Percentiles rank a stretch among this genome's conserved stretches.
Evolutionary conservation across 352 stramenopile species (phyloP).

Genomic region (Pythium chondricola): DNA sequence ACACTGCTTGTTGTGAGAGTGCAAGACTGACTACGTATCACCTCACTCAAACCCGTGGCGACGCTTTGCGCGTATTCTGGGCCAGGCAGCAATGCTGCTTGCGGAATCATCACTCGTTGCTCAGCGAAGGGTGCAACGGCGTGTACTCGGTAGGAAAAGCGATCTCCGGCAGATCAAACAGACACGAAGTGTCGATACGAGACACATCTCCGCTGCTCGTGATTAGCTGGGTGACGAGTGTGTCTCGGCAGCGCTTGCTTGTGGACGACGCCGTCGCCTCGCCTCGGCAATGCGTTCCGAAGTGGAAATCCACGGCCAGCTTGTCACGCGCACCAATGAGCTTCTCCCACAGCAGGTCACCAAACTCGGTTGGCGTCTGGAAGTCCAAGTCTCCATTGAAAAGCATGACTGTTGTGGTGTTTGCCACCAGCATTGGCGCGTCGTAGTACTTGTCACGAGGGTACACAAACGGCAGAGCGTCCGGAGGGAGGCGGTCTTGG

Average conservation of each 20-base stretch:
- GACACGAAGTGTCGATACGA: constrained; percentile 21
- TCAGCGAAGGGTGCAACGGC: too few relatives aligned
- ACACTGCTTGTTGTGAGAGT: too few relatives aligned
- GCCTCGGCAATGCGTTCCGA: constrained; percentile 19
- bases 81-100: too few relatives aligned
- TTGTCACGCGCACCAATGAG: constrained; percentile 10
- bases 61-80: too few relatives aligned
- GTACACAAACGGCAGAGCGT: constrained; percentile 18
- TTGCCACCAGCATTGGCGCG: constrained; percentile 14
- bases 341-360: constrained; percentile 9
- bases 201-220: constrained; percentile 11
- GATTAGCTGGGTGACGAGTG: constrained; percentile 17
- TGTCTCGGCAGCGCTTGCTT: constrained; percentile 11
- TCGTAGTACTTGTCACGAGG: constrained; percentile 27
- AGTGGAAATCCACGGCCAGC: constrained; percentile 20
- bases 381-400: constrained; percentile 29
- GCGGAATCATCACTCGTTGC: too few relatives aligned
- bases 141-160: background rate
- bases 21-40: too few relatives aligned
- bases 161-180: constrained; percentile 7
- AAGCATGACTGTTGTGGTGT: constrained; percentile 23
- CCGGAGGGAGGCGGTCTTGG: background rate
- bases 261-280: constrained; percentile 1
- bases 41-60: too few relatives aligned
- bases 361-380: constrained; percentile 20